phyloP scores from a whole-genome alignment of 1,284 basidiomycete genomes.

The Cutaneotrichosporon mucoides region DNA sequence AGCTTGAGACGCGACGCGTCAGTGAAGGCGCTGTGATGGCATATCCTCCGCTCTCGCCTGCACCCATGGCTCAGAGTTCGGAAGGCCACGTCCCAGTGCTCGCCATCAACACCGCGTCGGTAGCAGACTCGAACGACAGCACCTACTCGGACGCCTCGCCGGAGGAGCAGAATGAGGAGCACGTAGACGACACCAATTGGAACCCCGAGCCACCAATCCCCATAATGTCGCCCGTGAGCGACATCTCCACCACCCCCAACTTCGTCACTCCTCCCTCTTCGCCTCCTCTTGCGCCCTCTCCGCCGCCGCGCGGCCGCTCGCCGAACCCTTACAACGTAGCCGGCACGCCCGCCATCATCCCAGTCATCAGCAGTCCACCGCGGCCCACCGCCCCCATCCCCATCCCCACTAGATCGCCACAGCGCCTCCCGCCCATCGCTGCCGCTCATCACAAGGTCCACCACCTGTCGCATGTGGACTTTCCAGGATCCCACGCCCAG shows the following conservation, averaged over 20 bases:
- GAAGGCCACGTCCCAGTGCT: background rate
- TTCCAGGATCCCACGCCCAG: too few species aligned
- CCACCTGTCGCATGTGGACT: background rate
- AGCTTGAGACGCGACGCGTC: background rate
- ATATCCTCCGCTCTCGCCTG: background rate
- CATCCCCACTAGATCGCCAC: background rate
- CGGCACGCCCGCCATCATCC: background rate
- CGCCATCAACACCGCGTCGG: background rate
- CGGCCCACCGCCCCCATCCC: background rate
- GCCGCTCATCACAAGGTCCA: background rate
- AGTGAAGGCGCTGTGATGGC: background rate
- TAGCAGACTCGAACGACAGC: background rate
- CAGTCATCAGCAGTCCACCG: background rate
- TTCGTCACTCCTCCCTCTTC: conserved; percentile 1
- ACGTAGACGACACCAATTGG: background rate
- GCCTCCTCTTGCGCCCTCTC: background rate
- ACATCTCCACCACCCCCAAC: background rate
- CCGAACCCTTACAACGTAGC: background rate
- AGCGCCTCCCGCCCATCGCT: background rate
- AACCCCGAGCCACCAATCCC: background rate
- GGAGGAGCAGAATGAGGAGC: background rate
- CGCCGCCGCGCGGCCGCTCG: background rate
- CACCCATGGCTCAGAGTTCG: background rate
- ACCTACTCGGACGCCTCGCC: background rate
- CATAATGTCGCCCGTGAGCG: background rate